Evolutionary conservation across 1,284 basidiomycete genomes (phyloP).

Genomic region (Xerocomus nothofagi): DNA sequence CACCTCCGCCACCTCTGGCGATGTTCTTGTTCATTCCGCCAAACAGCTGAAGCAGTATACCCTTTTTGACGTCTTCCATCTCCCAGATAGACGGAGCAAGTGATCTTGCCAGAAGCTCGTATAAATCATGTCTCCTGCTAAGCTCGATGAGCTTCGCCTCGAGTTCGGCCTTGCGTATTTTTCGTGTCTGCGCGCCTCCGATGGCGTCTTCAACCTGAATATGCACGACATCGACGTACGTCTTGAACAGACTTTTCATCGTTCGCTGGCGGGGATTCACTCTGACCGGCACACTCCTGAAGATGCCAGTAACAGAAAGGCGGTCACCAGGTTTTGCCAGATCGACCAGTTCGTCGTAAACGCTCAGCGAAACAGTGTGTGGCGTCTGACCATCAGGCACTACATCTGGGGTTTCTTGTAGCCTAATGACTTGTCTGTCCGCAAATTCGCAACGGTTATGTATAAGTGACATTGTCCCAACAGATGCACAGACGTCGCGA

Average conservation of each 20-base stretch:
- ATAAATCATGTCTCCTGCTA: constrained; percentile 78
- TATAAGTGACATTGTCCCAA: constrained; percentile 91
- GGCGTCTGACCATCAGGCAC: constrained; percentile 99
- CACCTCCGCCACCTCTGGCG: constrained; percentile 88
- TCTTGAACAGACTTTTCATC: constrained; percentile 96
- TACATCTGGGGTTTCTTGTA: constrained; percentile 97
- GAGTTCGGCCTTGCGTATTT: constrained; percentile 56
- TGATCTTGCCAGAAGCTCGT: constrained; percentile 82
- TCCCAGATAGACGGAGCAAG: constrained; percentile 97
- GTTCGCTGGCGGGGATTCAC: constrained; percentile 90
- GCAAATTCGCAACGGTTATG: constrained; percentile 98
- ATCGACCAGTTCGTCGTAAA: constrained; percentile 97
- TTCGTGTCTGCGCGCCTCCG: constrained; percentile 42
- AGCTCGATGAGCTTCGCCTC: constrained; percentile 67
- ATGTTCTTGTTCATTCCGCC: constrained; percentile 98
- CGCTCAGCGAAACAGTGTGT: constrained; percentile 93
- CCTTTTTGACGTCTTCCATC: constrained; percentile 99
- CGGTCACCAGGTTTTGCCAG: constrained; percentile 94
- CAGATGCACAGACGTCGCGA: constrained; percentile 84
- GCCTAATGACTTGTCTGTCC: constrained; percentile 91
- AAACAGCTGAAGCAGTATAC: constrained; percentile 93
- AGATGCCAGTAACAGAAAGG: constrained; percentile 90
- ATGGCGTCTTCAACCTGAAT: constrained; percentile 58
- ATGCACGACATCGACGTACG: constrained; percentile 95
- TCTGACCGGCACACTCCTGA: constrained; percentile 90